Conservation (phyloP, 2,329 filamentous ascomycete genomes). For the Fusarium sarcochroum region DNA sequence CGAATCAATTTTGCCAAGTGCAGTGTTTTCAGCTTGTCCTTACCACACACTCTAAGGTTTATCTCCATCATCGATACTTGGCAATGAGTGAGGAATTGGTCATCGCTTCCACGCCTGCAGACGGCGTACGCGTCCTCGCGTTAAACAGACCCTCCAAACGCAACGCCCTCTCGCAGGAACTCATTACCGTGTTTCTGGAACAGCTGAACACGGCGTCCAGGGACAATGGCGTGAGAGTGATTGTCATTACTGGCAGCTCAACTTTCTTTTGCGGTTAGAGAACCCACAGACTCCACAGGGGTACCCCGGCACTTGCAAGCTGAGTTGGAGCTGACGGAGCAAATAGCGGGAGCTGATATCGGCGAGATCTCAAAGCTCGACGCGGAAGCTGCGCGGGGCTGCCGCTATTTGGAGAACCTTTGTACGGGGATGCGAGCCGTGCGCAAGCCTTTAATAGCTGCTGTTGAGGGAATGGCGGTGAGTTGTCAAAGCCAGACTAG, state of each 20-base stretch:
- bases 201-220: conserved; percentile 45
- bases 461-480: conserved; percentile 65
- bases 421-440: conserved; percentile 52
- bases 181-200: conserved; percentile 62
- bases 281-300: conserved; percentile 7
- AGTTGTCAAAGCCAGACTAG: conserved; percentile 43
- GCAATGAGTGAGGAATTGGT: conserved; percentile 41
- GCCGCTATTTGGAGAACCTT: conserved; percentile 59
- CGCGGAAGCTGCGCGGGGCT: conserved; percentile 50
- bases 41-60: neutral
- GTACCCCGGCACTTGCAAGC: conserved; percentile 31
- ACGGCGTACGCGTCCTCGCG: conserved; percentile 62
- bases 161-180: conserved; percentile 68
- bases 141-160: conserved; percentile 69
- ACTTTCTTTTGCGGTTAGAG: conserved; percentile 55
- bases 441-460: conserved; percentile 64
- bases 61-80: neutral
- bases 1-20: conserved; percentile 18
- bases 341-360: conserved; percentile 54
- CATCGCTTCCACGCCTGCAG: conserved; percentile 47
- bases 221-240: conserved; percentile 51
- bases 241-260: conserved; percentile 57
- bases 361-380: conserved; percentile 54
- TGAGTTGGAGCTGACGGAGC: conserved; percentile 22
- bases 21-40: neutral